Evolutionary conservation across 805 yeast species (phyloP).

Genomic region (Yamadazyma olivae): DNA sequence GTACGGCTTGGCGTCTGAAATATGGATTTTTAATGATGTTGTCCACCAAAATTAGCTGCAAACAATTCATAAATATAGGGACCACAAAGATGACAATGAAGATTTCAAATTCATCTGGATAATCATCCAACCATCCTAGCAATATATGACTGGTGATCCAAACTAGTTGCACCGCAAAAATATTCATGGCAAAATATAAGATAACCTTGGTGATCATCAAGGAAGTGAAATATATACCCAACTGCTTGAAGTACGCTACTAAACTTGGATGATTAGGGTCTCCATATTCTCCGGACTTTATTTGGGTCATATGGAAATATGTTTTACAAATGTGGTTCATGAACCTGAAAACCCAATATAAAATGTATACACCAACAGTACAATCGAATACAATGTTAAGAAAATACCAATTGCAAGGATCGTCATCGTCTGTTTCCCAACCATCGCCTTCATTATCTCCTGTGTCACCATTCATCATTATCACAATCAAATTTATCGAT

Average conservation of each 20-base stretch:
- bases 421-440: conserved; percentile 17
- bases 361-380: conserved; percentile 86
- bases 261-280: conserved; percentile 53
- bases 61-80: conserved; percentile 69
- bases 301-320: conserved; percentile 38
- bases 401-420: conserved; percentile 94
- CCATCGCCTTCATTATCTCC: conserved; percentile 29
- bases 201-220: conserved; percentile 63
- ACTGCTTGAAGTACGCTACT: conserved; percentile 66
- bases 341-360: conserved; percentile 49
- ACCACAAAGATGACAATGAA: conserved; percentile 82
- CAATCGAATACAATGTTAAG: conserved; percentile 86
- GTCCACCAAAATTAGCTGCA: conserved; percentile 72
- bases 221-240: conserved; percentile 64
- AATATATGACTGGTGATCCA: conserved; percentile 66
- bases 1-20: neutral
- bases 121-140: conserved; percentile 77
- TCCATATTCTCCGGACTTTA: conserved; percentile 63
- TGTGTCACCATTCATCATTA: neutral
- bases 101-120: conserved; percentile 75
- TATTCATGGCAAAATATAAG: conserved; percentile 58
- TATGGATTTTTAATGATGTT: conserved; percentile 53
- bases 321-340: conserved; percentile 43
- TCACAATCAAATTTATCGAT: neutral
- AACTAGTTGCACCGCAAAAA: conserved; percentile 51